These are phyloP conservation scores for Dryas alaskensis DNA, from an alignment of 306 rosid species.

Conservation along the genomic window DNA sequence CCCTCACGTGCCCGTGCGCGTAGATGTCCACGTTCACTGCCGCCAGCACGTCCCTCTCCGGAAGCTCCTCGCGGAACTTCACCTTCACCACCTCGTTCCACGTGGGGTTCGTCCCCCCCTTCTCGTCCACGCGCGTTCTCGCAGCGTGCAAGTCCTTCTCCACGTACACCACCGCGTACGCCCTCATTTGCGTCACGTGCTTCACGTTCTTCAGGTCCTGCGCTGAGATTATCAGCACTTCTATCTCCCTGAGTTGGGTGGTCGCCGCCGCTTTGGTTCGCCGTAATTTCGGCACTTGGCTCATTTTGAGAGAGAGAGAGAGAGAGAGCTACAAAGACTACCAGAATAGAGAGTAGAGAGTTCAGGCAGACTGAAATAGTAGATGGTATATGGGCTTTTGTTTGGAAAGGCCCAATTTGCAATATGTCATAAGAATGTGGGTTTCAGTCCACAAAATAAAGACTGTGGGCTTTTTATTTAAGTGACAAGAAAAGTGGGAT, in stretches of 20 bases:
- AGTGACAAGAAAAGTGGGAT: too few species aligned
- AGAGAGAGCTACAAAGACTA: neutral
- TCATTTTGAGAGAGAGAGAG: neutral
- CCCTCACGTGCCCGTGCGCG: slow-evolving; percentile 21
- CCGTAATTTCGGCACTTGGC: neutral
- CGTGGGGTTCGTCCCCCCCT: slow-evolving; percentile 16
- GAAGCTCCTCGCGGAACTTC: slow-evolving; percentile 21
- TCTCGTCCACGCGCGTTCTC: slow-evolving; percentile 27
- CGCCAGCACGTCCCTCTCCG: slow-evolving; percentile 22
- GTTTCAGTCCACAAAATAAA: too few species aligned
- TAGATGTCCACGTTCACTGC: slow-evolving; percentile 33
- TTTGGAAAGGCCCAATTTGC: neutral
- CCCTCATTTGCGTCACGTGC: slow-evolving; percentile 27
- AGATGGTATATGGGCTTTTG: neutral
- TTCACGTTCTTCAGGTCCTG: slow-evolving; percentile 28
- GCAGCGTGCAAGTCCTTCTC: slow-evolving; percentile 19
- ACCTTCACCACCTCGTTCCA: slow-evolving; percentile 30
- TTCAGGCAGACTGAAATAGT: too few species aligned
- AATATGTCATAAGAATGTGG: neutral
- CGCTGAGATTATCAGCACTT: slow-evolving; percentile 32
- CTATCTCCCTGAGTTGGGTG: slow-evolving; percentile 24
- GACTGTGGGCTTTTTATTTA: too few species aligned
- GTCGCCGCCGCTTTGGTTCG: neutral
- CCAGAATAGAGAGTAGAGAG: neutral
- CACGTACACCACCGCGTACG: slow-evolving; percentile 27